Evolutionary conservation across 2,329 filamentous ascomycete species (phyloP), one percentile per base, ranked within the genome.

Genomic region (Calonectria leucothoes): DNA sequence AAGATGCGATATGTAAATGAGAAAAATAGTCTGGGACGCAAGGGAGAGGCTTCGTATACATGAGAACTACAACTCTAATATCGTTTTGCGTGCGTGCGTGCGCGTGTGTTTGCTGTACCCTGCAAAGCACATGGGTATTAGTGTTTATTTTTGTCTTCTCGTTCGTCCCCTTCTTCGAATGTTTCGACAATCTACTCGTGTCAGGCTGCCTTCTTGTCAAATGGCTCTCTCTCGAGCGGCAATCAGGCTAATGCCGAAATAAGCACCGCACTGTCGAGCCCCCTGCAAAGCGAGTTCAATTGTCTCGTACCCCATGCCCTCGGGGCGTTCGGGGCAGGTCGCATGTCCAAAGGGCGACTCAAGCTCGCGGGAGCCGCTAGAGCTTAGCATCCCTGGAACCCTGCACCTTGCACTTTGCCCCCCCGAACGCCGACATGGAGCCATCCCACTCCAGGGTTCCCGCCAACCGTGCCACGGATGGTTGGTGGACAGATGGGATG

Each of bases 261-360:
- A 29, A 66, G 29, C 48, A 42, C 23, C 17, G 14, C 33, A 10
- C n/a, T 33, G 27, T 42, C 25, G 33, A 45, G 37, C 33, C 37
- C 42, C 57, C 59, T 52, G 29, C 37, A 15, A 29, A 48, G 57
- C 31, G 42, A 42, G 42, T n/a, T 35, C 64, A 42, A 55, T 49
- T 48, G 12, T 55, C 35, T 59, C 59, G 48, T 48, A 49, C 48
- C 45, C 37, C 55, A 59, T 63, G 29, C 42, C 23, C 17, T 72
- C 70, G 70, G 70, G 65, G 70, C 8, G 55, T 48, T 69, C 64
- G 69, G 69, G 69, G 29, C 51, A 33, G 66, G 29, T 37, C 31
- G 31, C 25, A 51, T 25, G 15, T 2, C 35, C 31, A n/a, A 29
- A 59, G n/a, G 29, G 14, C 68, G 27, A 66, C 48, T 70, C 66